A percentile compares a stretch with the other conserved stretches of the same genome.
phyloP scores from a whole-genome alignment of 2,329 filamentous ascomycete genomes.

The Alternaria arborescens region DNA sequence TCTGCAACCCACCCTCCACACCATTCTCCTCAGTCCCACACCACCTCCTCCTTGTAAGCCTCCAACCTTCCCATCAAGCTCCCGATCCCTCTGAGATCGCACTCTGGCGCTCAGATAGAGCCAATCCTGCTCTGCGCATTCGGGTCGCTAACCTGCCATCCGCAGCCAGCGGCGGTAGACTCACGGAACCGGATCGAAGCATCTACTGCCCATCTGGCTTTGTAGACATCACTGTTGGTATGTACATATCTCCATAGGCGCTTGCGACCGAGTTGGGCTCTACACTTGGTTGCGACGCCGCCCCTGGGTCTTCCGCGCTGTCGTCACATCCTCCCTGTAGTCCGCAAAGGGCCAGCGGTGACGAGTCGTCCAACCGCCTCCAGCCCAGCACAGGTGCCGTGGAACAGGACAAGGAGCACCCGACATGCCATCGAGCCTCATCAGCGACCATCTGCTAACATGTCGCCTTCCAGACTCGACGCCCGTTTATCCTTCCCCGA shows the following conservation, averaged over 20 bases:
- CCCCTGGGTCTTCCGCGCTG: constrained; percentile 31
- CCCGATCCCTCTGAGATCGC: constrained; percentile 19
- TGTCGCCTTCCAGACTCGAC: constrained; percentile 27
- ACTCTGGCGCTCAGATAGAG: constrained; percentile 22
- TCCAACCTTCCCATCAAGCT: constrained; percentile 26
- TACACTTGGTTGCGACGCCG: constrained; percentile 24
- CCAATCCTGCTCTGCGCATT: constrained; percentile 32
- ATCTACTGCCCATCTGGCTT: constrained; percentile 36
- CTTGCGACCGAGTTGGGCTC: constrained; percentile 43
- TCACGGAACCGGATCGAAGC: constrained; percentile 46
- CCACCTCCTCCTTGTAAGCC: constrained; percentile 39
- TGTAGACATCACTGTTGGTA: constrained; percentile 40
- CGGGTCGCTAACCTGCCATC: constrained; percentile 43
- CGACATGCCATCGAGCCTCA: constrained; percentile 27
- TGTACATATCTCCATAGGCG: constrained; percentile 40
- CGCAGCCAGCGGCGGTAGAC: constrained; percentile 46
- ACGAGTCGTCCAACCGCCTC: constrained; percentile 37
- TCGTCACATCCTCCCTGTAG: constrained; percentile 42
- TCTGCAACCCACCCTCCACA: constrained; percentile 39
- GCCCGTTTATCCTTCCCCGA: constrained; percentile 38
- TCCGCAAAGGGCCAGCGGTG: constrained; percentile 43
- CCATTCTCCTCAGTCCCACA: constrained; percentile 33
- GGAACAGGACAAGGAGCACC: constrained; percentile 30
- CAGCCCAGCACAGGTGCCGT: constrained; percentile 26
- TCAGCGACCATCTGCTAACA: constrained; percentile 36